These are phyloP conservation scores for Penicillium bovifimosum DNA, from an alignment of 495 filamentous ascomycete genomes.

Conservation along the genomic window DNA sequence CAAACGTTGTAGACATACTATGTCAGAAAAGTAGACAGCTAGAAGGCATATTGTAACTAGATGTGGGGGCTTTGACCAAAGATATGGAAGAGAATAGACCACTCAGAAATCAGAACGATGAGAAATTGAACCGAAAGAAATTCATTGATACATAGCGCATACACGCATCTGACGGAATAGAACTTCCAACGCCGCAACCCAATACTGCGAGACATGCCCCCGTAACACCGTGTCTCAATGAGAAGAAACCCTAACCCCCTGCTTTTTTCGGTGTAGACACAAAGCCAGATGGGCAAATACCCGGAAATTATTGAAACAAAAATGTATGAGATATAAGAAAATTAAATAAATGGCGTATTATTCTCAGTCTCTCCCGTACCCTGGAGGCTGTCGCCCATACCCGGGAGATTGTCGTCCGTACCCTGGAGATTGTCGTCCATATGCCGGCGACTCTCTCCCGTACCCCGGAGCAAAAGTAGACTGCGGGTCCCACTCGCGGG, in stretches of 20 bases:
- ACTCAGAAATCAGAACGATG: neutral
- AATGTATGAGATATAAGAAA: neutral
- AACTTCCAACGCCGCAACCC: neutral
- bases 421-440: slow-evolving; percentile 8
- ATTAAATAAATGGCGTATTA: neutral
- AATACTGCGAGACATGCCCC: neutral
- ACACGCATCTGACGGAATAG: neutral
- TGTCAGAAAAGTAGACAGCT: neutral
- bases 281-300: no score
- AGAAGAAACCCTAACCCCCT: neutral
- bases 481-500: slow-evolving; percentile 38
- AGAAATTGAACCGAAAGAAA: neutral
- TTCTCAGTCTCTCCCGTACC: slow-evolving; percentile 1
- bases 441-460: neutral
- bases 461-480: slow-evolving; percentile 33
- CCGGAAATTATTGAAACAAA: no score
- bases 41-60: neutral
- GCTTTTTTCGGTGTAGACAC: neutral
- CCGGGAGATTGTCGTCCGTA: slow-evolving; percentile 13
- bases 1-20: no score
- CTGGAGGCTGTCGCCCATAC: slow-evolving; percentile 11
- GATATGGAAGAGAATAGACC: neutral
- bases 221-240: slow-evolving; percentile 8
- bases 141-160: neutral
- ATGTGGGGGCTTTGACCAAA: neutral